These are phyloP conservation scores for Emiliania huxleyi DNA, from an alignment of 78 protist species.

Conservation along the genomic window DNA sequence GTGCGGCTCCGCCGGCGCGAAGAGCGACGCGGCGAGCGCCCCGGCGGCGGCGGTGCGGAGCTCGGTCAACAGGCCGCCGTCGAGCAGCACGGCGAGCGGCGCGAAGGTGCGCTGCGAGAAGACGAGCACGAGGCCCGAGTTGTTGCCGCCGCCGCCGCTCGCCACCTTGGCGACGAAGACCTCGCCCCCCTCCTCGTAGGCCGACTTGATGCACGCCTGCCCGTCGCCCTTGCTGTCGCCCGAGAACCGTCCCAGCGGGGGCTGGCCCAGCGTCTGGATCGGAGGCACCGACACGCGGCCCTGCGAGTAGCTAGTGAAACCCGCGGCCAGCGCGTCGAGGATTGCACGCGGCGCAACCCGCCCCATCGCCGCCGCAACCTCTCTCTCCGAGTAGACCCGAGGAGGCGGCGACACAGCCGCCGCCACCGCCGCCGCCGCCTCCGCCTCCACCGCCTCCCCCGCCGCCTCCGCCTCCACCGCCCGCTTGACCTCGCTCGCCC, in stretches of 20 bases:
- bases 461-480: too few species aligned
- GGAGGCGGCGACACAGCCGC: too few species aligned
- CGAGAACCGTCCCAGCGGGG: not conserved
- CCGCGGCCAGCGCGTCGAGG: not conserved
- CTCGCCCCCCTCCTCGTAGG: not conserved
- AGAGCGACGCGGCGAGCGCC: not conserved
- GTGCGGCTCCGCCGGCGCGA: not conserved
- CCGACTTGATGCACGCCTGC: not conserved
- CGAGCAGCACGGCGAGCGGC: not conserved
- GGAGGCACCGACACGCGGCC: not conserved
- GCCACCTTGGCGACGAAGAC: not conserved
- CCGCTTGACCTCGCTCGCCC: too few species aligned
- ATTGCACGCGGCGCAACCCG: not conserved
- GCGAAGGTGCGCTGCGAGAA: not conserved
- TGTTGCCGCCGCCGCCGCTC: not conserved
- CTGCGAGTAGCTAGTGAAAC: not conserved
- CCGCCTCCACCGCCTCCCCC: too few species aligned
- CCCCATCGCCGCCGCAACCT: not conserved
- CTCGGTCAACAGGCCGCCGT: not conserved
- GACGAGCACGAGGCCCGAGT: not conserved
- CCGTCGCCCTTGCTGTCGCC: not conserved
- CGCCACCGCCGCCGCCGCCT: too few species aligned
- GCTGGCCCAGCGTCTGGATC: not conserved
- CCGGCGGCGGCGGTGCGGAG: slow-evolving; percentile 5
- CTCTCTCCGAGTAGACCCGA: too few species aligned